Percentiles rank a stretch among this genome's conserved stretches.
These are phyloP conservation scores for Hibiscus syriacus DNA, from an alignment of 345 rosid species.

Conservation along the genomic window DNA sequence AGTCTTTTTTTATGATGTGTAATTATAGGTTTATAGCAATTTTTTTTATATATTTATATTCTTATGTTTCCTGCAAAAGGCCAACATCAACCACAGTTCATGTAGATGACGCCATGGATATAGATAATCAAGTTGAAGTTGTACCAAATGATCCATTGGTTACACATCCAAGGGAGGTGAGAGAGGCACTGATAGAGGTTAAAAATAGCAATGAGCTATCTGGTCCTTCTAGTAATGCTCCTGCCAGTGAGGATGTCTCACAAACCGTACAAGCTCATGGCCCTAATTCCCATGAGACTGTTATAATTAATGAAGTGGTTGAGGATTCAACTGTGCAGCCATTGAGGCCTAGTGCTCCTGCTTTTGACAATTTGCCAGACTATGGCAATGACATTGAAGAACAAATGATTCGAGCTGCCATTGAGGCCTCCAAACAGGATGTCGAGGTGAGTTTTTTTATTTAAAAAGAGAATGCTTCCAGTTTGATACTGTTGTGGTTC, in stretches of 20 bases:
- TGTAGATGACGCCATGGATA: conserved; percentile 67
- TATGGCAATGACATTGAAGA: conserved; percentile 80
- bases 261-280: conserved; percentile 41
- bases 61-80: conserved; percentile 17
- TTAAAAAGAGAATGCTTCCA: neutral
- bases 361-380: conserved; percentile 38
- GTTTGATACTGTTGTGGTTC: neutral
- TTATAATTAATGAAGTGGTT: conserved; percentile 52
- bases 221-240: conserved; percentile 40
- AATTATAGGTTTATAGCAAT: neutral
- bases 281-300: conserved; percentile 43
- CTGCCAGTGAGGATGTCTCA: conserved; percentile 65
- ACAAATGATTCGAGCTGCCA: conserved; percentile 96
- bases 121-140: conserved; percentile 61
- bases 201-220: conserved; percentile 52
- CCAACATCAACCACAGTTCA: conserved; percentile 29
- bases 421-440: conserved; percentile 88
- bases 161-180: conserved; percentile 75
- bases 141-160: conserved; percentile 46
- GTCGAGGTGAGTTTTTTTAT: conserved; percentile 35
- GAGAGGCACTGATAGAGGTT: conserved; percentile 77
- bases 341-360: conserved; percentile 37
- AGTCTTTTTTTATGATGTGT: conserved; percentile 14
- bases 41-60: neutral
- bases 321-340: conserved; percentile 30